Conservation (phyloP, 495 filamentous ascomycete species). For the Sporormia fimetaria region DNA sequence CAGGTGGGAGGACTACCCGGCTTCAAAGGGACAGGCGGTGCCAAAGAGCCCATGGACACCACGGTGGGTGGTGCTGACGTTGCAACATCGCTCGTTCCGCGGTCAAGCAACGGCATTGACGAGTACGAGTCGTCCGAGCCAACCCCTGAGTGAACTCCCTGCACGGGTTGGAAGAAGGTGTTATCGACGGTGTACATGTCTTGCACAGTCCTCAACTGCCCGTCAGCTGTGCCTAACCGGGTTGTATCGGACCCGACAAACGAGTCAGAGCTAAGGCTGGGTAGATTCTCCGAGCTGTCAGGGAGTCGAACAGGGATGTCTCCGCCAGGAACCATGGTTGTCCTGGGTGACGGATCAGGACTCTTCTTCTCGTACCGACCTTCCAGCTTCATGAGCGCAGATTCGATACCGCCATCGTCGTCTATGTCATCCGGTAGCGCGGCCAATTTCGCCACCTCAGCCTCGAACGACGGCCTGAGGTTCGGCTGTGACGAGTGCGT, state of each 20-base stretch:
- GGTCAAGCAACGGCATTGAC: slow-evolving; percentile 64
- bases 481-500: slow-evolving; percentile 67
- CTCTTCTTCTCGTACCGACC: slow-evolving; percentile 59
- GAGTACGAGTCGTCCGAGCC: slow-evolving; percentile 59
- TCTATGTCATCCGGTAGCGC: slow-evolving; percentile 73
- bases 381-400: slow-evolving; percentile 83
- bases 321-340: slow-evolving; percentile 7
- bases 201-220: too few relatives aligned
- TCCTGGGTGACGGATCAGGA: slow-evolving; percentile 30
- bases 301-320: slow-evolving; percentile 10
- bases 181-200: slow-evolving; percentile 29
- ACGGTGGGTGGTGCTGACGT: slow-evolving; percentile 16
- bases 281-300: slow-evolving; percentile 6
- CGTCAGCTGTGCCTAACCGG: too few relatives aligned
- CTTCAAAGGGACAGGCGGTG: slow-evolving; percentile 15
- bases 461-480: slow-evolving; percentile 78
- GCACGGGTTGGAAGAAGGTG: slow-evolving; percentile 7
- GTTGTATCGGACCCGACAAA: too few relatives aligned
- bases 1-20: not conserved
- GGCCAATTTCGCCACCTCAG: slow-evolving; percentile 76
- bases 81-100: slow-evolving; percentile 52
- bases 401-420: slow-evolving; percentile 86
- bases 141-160: slow-evolving; percentile 5
- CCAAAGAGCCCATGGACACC: slow-evolving; percentile 13
- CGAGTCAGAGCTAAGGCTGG: too few relatives aligned